Percentiles rank a stretch among this genome's conserved stretches.
phyloP scores from a whole-genome alignment of 257 asterid species.

The Anisodus acutangulus region DNA sequence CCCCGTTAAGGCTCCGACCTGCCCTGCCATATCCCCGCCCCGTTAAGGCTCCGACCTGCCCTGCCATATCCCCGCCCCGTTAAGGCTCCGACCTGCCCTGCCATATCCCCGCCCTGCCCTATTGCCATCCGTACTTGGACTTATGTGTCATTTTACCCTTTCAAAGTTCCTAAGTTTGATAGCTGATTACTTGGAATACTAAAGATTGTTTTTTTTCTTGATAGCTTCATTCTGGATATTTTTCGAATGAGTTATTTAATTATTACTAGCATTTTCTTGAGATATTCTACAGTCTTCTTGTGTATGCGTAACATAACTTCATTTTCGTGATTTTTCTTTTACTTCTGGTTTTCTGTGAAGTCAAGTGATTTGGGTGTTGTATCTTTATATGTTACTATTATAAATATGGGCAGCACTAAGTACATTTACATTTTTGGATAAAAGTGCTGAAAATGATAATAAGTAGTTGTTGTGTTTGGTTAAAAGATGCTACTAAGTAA shows the following conservation, averaged over 20 bases:
- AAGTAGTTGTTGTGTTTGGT: too few species aligned
- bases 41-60: too few species aligned
- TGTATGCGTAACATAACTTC: neutral
- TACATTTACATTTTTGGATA: too few species aligned
- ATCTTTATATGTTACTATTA: neutral
- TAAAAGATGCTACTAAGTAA: too few species aligned
- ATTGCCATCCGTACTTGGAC: neutral
- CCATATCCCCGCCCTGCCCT: too few species aligned
- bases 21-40: too few species aligned
- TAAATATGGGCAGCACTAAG: neutral
- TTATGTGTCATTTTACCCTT: neutral
- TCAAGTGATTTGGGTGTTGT: neutral
- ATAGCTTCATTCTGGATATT: neutral
- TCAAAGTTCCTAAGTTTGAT: neutral
- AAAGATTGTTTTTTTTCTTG: neutral
- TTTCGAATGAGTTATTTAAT: neutral
- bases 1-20: too few species aligned
- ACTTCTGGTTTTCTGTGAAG: neutral
- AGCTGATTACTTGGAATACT: neutral
- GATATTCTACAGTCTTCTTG: neutral
- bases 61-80: too few species aligned
- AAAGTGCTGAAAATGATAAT: too few species aligned
- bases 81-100: too few species aligned
- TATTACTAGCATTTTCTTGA: neutral
- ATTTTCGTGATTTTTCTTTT: neutral